Evolutionary conservation across 768 basidiomycete species (phyloP), one percentile per base, ranked within the genome.

Genomic region (Dentipellis fragilis): DNA sequence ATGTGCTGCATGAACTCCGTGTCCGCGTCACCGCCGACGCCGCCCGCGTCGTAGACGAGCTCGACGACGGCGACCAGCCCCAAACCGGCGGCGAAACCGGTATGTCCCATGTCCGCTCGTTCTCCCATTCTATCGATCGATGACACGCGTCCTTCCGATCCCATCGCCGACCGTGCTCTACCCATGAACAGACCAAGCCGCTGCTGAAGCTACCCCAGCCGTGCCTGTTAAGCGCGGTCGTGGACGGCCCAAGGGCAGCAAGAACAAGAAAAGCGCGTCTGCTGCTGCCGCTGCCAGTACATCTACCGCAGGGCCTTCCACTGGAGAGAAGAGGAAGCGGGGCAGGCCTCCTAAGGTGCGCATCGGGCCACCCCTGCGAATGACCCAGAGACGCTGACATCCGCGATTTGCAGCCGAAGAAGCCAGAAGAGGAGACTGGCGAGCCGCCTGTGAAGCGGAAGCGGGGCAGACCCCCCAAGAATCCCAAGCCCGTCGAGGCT

Each of bases 171-270:
- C 57, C 1, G 55, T 60, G 42, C 61, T 58, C 62, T 63, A 60
- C 35, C 63, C 51, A 61, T 59, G 58, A 55, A 57, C 65, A 72
- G 75, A 72, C 66, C 17, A 60, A 37, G 68, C 72, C 58, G 75
- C 57, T 70, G 14, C 38, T 38, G 39, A 40, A 74, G 55, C 67
- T 73, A 58, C 66, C 53, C 62, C 60, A 38, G 64, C 70, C 57
- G 52, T 71, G 47, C 75, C 80, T 42, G 63, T 66, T 58, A 93
- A 91, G 74, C 84, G 92, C 64, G 83, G 88, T 65, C 80, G 93
- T 49, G 93, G 93, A 54, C 83, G 93, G 61, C 93, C 93, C 58
- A 90, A 85, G 69, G 92, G 92, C 63, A 89, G 87, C 71, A 93
- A 89, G 74, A 82, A 82, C 71, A 82, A 80, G 74, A 79, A 77